Conservation (phyloP, 116 monocot genomes). For the Dioscorea cayenensis region DNA sequence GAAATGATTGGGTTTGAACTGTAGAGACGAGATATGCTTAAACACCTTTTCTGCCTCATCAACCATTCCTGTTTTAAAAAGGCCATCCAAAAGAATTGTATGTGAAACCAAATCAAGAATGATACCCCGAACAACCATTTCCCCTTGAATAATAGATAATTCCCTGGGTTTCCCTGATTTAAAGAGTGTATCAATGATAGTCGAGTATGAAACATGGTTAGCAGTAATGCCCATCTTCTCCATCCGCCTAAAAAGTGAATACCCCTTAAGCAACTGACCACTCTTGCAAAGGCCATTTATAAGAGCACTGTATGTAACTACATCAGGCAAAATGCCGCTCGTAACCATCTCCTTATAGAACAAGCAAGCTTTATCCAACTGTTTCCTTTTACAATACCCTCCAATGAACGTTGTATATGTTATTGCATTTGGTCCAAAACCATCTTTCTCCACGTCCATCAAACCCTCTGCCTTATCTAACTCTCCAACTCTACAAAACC, state of each 20-base stretch:
- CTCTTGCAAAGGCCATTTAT: conserved; percentile 58
- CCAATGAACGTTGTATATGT: conserved; percentile 62
- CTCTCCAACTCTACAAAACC: conserved; percentile 58
- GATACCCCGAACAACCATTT: conserved; percentile 68
- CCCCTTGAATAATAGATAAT: conserved; percentile 38
- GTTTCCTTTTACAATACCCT: conserved; percentile 34
- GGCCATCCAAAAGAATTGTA: conserved; percentile 51
- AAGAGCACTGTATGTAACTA: conserved; percentile 70
- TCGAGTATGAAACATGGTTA: conserved; percentile 74
- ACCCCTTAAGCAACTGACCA: conserved; percentile 47
- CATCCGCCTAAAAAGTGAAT: conserved; percentile 83
- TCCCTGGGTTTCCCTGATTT: conserved; percentile 39
- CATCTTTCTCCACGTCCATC: conserved; percentile 21
- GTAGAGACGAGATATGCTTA: conserved; percentile 30
- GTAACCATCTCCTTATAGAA: conserved; percentile 80
- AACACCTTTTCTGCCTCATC: conserved; percentile 56
- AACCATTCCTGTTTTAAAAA: conserved; percentile 49
- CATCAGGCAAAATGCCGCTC: conserved; percentile 71
- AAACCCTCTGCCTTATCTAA: conserved; percentile 39
- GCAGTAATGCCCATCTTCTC: conserved; percentile 51
- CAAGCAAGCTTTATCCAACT: conserved; percentile 42
- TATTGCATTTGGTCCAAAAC: conserved; percentile 55
- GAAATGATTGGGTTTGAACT: conserved; percentile 32
- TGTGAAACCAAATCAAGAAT: conserved; percentile 56
- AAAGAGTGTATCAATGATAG: conserved; percentile 43